Percentiles rank a stretch among this genome's conserved stretches.
These are phyloP conservation scores for Penicillium ochrochloron DNA, from an alignment of 495 filamentous ascomycete species.

Conservation along the genomic window DNA sequence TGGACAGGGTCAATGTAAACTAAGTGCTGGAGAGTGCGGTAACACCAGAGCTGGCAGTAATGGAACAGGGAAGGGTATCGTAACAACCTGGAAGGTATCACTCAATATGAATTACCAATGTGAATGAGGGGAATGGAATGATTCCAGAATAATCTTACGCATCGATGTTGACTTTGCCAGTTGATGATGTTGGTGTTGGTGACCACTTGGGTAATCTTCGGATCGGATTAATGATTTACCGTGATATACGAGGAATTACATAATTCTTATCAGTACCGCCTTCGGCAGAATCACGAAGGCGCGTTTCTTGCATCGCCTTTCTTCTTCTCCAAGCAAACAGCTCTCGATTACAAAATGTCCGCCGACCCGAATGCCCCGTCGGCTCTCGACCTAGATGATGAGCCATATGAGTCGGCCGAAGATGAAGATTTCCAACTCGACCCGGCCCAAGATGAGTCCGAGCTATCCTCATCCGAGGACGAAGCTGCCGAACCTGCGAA, in stretches of 20 bases:
- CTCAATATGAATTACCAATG: conserved; percentile 6
- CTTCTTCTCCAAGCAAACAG: conserved; percentile 1
- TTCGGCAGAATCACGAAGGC: conserved; percentile 26
- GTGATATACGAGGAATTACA: conserved; percentile 6
- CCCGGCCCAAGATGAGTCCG: conserved; percentile 52
- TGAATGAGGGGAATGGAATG: conserved; percentile 13
- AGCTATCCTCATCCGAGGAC: conserved; percentile 44
- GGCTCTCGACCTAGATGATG: conserved; percentile 49
- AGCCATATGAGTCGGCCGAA: conserved; percentile 71
- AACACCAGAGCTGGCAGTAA: conserved; percentile 12
- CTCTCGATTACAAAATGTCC: conserved; percentile 32
- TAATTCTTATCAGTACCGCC: conserved; percentile 34
- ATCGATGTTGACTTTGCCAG: too few relatives aligned
- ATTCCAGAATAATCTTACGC: too few relatives aligned
- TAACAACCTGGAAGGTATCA: conserved; percentile 1
- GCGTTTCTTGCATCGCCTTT: conserved; percentile 13
- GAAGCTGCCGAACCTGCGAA: conserved; percentile 39
- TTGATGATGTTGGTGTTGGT: too few relatives aligned
- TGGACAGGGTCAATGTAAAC: not conserved
- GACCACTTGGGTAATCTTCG: not conserved
- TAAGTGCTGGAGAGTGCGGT: not conserved
- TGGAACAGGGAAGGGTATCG: not conserved
- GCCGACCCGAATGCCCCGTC: conserved; percentile 22
- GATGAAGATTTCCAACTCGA: conserved; percentile 76
- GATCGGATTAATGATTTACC: not conserved